Base-by-base conservation (phyloP, 352 stramenopile species). In the Pythium apleroticum region DNA sequence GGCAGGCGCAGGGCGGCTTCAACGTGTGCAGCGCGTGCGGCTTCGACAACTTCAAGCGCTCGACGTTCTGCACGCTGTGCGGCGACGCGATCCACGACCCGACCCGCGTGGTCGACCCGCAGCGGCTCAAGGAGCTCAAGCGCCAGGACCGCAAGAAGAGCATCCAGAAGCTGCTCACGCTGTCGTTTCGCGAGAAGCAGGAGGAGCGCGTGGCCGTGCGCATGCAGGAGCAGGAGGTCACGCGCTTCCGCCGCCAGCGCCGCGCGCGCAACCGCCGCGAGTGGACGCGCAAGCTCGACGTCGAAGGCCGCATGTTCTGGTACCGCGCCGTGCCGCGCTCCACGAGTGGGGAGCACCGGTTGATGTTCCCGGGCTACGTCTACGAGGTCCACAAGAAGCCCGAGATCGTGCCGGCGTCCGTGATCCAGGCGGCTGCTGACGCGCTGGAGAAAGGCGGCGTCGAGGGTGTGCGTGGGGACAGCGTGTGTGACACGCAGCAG, bases 221-320 rank as follows among this genome's bases (percentile, higher is more conserved):
- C 15, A 57, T 65, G 54, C 25, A 49, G 33, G 48, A 61, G 49
- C 59, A 68, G 43, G 33, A 65, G 30, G 48, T 45, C 48, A 62
- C 60, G 37, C 54, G 60, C 24, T 49, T 31, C 1, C 54, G 48
- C 7, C 53, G 66, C 35, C 66, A 73, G 57, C 66, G 61, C 4
- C 66, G 66, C 19, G 60, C 66, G 6, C 66, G 66, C 33, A 49
- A 68, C 12, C 68, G 76, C 22, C 74, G 70, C n/a, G 73, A 84
- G 52, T 84, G 76, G 76, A 53, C 50, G 28, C 76, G 76, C 8
- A 71, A 70, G 39, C 11, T 71, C 28, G 73, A 80, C 33, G 55
- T 72, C 17, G 53, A 76, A 4, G 69, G 69, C 25, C 55, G 52
- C 24, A 50, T 77, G 28, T 75, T 64, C 28, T 81, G 73, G 76